phyloP scores from a whole-genome alignment of 352 stramenopile species.

The Pythium utonaiense region DNA sequence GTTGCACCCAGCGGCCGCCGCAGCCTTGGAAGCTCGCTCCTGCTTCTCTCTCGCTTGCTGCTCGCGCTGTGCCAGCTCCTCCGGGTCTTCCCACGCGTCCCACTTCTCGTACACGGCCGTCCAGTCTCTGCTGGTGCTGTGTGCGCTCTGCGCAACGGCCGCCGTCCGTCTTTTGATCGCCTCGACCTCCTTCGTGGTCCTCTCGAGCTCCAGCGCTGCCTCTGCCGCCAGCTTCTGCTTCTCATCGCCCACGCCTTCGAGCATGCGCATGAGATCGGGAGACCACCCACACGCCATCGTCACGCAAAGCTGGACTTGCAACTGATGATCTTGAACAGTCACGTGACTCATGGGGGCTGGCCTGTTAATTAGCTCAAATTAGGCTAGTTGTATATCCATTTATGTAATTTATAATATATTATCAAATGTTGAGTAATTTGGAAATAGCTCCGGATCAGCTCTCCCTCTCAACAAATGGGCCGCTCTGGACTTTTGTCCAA shows the following conservation, averaged over 20 bases:
- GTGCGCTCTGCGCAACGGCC: conserved; percentile 19
- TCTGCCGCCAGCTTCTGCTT: conserved; percentile 46
- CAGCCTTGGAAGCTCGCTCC: conserved; percentile 36
- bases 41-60: conserved; percentile 59
- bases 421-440: too few species aligned
- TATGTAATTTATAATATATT: too few species aligned
- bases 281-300: conserved; percentile 68
- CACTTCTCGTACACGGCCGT: conserved; percentile 76
- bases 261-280: conserved; percentile 61
- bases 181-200: conserved; percentile 40
- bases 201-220: conserved; percentile 28
- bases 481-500: neutral
- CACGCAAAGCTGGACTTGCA: neutral
- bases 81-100: conserved; percentile 74
- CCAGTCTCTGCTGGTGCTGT: conserved; percentile 53
- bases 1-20: conserved; percentile 48
- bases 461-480: neutral
- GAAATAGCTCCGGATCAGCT: too few species aligned
- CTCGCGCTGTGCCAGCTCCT: conserved; percentile 69
- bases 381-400: too few species aligned
- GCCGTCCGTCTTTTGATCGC: conserved; percentile 30
- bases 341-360: neutral
- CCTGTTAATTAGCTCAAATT: neutral
- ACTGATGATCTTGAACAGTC: neutral
- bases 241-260: conserved; percentile 58